Base-by-base conservation (phyloP, 2,329 filamentous ascomycete genomes). In the Colletotrichum theobromicola region DNA sequence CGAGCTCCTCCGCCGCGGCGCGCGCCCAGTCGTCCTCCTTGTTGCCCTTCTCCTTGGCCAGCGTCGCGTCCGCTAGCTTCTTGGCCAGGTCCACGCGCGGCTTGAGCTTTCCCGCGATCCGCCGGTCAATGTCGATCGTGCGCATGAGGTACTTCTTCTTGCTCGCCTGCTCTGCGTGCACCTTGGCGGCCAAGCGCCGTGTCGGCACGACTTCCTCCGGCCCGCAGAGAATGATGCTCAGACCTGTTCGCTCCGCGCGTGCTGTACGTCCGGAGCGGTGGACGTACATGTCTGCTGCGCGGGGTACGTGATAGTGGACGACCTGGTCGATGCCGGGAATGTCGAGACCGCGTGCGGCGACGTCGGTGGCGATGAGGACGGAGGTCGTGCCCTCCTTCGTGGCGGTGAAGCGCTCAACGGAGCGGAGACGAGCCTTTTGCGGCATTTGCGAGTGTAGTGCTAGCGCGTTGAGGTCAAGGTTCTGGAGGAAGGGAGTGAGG, bases 251-350 rank as follows among this genome's bases (percentile, higher is more conserved):
- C 24, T 93, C 90, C 4, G 94, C 96, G 80, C 97, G 94, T 3
- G 97, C 97, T 1, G 97, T 98, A 77, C 97, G 94, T 15, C 97
- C 97, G 2, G 97, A 98, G 28, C 97, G 93, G 82, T 99, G 97
- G 16, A 99, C 96, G 81, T 99, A 99, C 62, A 94, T 94, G 83
- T 98, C 96, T 37, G 97, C 97, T 1, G 95, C 89, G 72, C 96
- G 94, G 2, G 97, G 97, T 0, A 98, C 93, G 83, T 99, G 96
- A 85, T 99, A 99, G 85, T 99, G 97, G 21, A 99, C 87, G 18
- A 99, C 94, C 16, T 98, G 89, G 78, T 98, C 94, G 61, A 98
- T 95, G 37, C 93, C 92, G 60, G 94, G 93, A 78, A 99, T 98
- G 82, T 99, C 97, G 62, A 99, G 92, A 84, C 97, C 97, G 76